Conservation (phyloP, 805 yeast genomes). For the Saccharomyces eubayanus region DNA sequence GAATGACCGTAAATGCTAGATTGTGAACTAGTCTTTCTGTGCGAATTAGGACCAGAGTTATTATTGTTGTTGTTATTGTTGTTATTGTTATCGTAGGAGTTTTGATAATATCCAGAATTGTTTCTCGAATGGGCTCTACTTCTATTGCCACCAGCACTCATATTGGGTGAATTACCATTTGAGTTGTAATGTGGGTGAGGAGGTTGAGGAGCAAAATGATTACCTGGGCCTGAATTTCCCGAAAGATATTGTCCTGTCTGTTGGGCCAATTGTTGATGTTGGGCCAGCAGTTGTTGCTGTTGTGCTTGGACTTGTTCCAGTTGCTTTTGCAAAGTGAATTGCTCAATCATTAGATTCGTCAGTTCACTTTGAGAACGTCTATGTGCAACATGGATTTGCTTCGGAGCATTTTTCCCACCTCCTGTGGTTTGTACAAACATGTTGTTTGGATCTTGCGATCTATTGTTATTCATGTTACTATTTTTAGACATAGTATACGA, state of each 20-base stretch:
- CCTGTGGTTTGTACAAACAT: conserved; percentile 26
- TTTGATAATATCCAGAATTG: conserved; percentile 28
- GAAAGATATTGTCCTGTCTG: conserved; percentile 42
- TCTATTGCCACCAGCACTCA: conserved; percentile 14
- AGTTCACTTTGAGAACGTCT: conserved; percentile 93
- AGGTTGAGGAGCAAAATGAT: conserved; percentile 10
- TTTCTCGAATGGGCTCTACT: conserved; percentile 32
- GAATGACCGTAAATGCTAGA: conserved; percentile 57
- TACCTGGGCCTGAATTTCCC: conserved; percentile 6
- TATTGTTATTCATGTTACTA: conserved; percentile 10
- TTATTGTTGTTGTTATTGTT: conserved; percentile 9
- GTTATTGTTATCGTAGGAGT: conserved; percentile 8
- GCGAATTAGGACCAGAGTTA: conserved; percentile 22
- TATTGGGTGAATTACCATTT: conserved; percentile 6
- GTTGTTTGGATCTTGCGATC: conserved; percentile 5
- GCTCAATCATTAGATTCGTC: conserved; percentile 88
- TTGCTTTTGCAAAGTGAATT: conserved; percentile 79
- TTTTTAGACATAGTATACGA: background rate
- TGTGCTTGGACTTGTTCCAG: conserved; percentile 86
- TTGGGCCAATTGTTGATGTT: conserved; percentile 42
- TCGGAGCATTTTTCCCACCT: conserved; percentile 39
- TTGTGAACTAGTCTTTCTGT: conserved; percentile 43
- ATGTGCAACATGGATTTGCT: conserved; percentile 86
- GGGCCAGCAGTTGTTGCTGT: conserved; percentile 62
- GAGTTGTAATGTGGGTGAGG: conserved; percentile 26